Percentiles rank a stretch among this genome's conserved stretches.
Conservation (phyloP, 2,329 filamentous ascomycete genomes). For the Arthrinium puccinioides region DNA sequence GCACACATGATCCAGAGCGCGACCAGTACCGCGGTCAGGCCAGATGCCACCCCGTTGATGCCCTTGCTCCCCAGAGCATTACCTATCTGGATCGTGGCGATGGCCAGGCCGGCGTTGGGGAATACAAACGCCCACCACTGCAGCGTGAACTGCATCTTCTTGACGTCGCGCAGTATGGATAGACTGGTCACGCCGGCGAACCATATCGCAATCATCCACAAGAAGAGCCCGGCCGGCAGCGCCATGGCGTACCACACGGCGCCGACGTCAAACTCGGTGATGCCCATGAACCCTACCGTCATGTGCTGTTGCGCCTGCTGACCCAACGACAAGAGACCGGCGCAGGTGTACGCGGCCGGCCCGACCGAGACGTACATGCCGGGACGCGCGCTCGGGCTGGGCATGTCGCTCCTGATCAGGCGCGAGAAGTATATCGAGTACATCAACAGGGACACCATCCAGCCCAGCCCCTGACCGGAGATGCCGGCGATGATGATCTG, state of each 20-base stretch:
- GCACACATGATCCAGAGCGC: conserved; percentile 42
- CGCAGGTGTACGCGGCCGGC: conserved; percentile 41
- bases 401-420: conserved; percentile 42
- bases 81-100: conserved; percentile 46
- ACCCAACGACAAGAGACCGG: conserved; percentile 37
- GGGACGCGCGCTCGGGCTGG: conserved; percentile 36
- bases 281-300: conserved; percentile 14
- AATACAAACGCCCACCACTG: conserved; percentile 54
- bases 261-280: conserved; percentile 16
- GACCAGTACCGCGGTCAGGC: conserved; percentile 40
- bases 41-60: conserved; percentile 39
- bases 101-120: conserved; percentile 48
- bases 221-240: conserved; percentile 36
- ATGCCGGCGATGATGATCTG: conserved; percentile 44
- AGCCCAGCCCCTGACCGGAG: conserved; percentile 45
- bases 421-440: conserved; percentile 43
- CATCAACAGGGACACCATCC: conserved; percentile 44
- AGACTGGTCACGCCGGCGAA: conserved; percentile 38
- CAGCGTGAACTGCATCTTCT: conserved; percentile 38
- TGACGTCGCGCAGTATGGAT: conserved; percentile 25
- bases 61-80: conserved; percentile 36
- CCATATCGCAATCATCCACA: conserved; percentile 47
- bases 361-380: conserved; percentile 50
- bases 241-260: conserved; percentile 36
- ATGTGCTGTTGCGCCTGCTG: conserved; percentile 12